Evolutionary conservation across 2,329 filamentous ascomycete species (phyloP), one percentile per base, ranked within the genome.

Genomic region (Fusarium penzigii): DNA sequence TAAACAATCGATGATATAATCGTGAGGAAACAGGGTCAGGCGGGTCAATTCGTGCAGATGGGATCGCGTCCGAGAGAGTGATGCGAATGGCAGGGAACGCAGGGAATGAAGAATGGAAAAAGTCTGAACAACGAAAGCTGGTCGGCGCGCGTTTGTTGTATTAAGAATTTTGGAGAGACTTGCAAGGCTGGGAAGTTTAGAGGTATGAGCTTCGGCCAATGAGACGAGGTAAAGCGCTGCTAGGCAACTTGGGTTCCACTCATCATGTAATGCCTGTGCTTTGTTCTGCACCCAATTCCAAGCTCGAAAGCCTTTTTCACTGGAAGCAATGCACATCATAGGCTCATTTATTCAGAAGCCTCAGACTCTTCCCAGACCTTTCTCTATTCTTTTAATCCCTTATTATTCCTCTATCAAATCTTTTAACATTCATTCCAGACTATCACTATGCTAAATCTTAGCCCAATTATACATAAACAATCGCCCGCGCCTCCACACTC

Each of bases 171-270:
- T 68, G 63, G 64, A 52, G 51, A 54, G 55, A 48, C 44, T 43
- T 25, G 53, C 65, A 61, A 66, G 65, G 64, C 66, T 67, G 56
- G 57, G 56, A 45, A 43, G 56, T 51, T 62, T 63, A 53, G 55
- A 58, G 53, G 53, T 58, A 51, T 44, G 49, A 72, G 70, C 70
- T 72, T 60, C 52, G 56, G 9, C 70, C 70, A 72, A 72, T 72
- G 59, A 68, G 40, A 52, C 42, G 14, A 9, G 20, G 44, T 38
- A n/a, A 39, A 42, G 42, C 10, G 46, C 53, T 50, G 42, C 56
- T 54, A 53, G 49, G 53, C 55, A 57, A 14, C 13, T 36, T 29
- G 7, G 48, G 39, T 58, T 46, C 54, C 6, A 60, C 54, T 54
- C 57, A 45, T 54, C 52, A 51, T 53, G 50, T 43, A 49, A 41